Conservation (phyloP, 345 rosid species). For the Eucalyptus lansdowneana region DNA sequence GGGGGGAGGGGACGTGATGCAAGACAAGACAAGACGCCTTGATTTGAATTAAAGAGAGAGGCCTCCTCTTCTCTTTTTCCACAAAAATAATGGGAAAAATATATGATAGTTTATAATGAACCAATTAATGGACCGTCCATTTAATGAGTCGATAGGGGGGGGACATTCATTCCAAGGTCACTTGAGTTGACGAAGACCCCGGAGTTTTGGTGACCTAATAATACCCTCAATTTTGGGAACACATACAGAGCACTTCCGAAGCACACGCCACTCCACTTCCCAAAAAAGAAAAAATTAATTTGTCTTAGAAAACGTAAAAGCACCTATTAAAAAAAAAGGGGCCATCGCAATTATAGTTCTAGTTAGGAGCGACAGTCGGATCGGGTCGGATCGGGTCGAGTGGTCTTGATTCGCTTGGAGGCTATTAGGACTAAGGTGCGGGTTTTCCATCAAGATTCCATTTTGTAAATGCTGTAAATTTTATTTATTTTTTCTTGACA, state of each 20-base stretch:
- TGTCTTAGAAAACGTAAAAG: neutral
- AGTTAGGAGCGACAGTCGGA: accelerated
- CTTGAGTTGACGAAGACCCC: neutral
- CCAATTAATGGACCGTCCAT: neutral
- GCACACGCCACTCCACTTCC: neutral
- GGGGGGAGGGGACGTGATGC: neutral
- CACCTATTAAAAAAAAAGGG: neutral
- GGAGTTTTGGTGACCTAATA: neutral
- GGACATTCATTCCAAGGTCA: neutral
- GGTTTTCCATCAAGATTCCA: neutral
- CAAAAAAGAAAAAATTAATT: neutral
- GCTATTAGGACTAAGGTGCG: neutral
- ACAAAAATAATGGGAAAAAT: neutral
- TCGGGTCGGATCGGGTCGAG: accelerated
- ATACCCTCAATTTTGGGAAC: neutral
- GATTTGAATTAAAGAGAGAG: neutral
- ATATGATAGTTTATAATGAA: neutral
- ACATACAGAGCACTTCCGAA: neutral
- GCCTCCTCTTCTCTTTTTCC: neutral
- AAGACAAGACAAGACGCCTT: neutral
- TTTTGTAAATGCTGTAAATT: neutral
- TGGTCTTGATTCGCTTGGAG: neutral
- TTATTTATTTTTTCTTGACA: accelerated
- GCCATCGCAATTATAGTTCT: neutral
- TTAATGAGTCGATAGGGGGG: neutral